These are phyloP conservation scores for Ophiostoma sp. DNA, from an alignment of 2,329 filamentous ascomycete species.

Conservation along the genomic window DNA sequence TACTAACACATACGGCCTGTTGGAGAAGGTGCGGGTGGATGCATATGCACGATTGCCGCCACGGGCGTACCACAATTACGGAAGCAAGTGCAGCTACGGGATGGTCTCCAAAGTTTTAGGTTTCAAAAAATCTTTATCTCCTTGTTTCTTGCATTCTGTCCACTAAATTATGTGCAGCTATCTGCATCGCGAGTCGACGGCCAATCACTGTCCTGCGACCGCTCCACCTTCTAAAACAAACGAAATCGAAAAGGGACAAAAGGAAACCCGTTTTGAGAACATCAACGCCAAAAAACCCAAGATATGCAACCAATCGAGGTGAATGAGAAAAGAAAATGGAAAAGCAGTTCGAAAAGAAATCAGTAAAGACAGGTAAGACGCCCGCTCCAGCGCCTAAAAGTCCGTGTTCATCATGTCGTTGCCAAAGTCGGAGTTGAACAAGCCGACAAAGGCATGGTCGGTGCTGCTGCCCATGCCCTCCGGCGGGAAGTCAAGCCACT, in stretches of 20 bases:
- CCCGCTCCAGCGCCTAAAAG: conserved; percentile 14
- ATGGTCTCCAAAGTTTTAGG: too few relatives aligned
- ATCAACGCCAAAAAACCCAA: conserved; percentile 1
- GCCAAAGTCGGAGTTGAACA: conserved; percentile 34
- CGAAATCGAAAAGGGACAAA: neutral
- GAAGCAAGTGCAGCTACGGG: neutral
- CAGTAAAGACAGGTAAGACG: neutral
- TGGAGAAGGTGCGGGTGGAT: conserved; percentile 12
- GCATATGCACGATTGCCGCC: conserved; percentile 22
- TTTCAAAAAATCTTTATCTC: neutral
- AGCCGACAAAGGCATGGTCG: conserved; percentile 31
- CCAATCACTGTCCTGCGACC: neutral
- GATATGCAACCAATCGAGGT: neutral
- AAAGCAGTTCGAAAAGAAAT: neutral
- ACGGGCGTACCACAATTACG: neutral
- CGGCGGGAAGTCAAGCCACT: conserved; percentile 59
- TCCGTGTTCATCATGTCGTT: conserved; percentile 28
- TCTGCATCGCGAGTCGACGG: neutral
- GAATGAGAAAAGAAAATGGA: neutral
- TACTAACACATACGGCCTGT: neutral
- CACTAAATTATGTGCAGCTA: neutral
- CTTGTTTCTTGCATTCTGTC: conserved; percentile 5
- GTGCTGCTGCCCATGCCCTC: conserved; percentile 42
- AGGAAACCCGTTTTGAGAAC: conserved; percentile 12
- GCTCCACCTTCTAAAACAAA: neutral